Evolutionary conservation across 345 rosid species (phyloP), one percentile per base, ranked within the genome.

Genomic region (Eucalyptus victrix): DNA sequence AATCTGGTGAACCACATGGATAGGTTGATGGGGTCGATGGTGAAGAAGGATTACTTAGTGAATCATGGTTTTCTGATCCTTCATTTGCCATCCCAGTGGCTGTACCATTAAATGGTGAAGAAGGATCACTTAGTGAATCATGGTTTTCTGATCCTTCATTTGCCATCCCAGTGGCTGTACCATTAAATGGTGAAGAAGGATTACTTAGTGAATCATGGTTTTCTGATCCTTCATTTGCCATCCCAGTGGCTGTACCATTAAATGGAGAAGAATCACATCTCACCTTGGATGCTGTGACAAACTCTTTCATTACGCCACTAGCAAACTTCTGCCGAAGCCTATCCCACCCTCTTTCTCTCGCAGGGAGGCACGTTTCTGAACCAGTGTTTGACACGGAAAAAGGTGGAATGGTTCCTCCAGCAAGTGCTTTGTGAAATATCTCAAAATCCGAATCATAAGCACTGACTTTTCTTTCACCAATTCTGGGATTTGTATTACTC

Each of bases 391-490:
- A 93, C 45, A 92, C 91, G 3, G 95, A 92, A 90, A 92, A 93
- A 40, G 95, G 94, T 8, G 96, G 96, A 92, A 96, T 96, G 47
- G 95, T 94, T 56, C 97, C 97, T 81, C 96, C 96, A 88, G 93
- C 91, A 58, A 95, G 92, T 56, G 97, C 97, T 92, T 95, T 94
- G 15, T 91, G 91, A 89, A 94, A 96, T 60, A 96, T 91, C 85
- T 93, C 96, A 47, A 95, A 96, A 93, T 96, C 97, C 86, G 89
- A 87, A 92, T 96, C 93, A 90, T 96, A 95, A 16, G 93, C 93
- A 88, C 92, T 90, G 86, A 96, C 95, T 90, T 87, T 95, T 90
- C 92, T 94, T 54, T 90, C 90, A 89, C 89, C 90, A 40, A 89
- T 80, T 18, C 49, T 90, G 40, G 60, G 49, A 88, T 76, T 53